phyloP scores from a whole-genome alignment of 768 basidiomycete species.

The Crassisporium funariophilum region DNA sequence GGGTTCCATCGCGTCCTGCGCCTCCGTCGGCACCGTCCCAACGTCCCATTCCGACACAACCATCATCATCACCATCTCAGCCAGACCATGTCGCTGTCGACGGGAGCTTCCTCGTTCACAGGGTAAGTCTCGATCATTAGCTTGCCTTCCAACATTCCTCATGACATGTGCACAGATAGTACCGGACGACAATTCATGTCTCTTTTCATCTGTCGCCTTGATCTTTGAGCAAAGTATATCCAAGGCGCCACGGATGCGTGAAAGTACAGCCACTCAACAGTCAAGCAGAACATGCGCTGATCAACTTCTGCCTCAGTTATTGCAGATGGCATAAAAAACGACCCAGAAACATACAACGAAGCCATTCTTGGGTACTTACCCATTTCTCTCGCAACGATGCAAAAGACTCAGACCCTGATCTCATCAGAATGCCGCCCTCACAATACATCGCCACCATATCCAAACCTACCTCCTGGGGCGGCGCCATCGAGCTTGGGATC shows the following conservation, averaged over 20 bases:
- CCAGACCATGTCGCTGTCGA: conserved; percentile 64
- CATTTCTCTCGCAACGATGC: neutral
- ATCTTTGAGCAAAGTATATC: conserved; percentile 82
- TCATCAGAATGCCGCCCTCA: conserved; percentile 50
- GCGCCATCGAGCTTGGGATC: conserved; percentile 90
- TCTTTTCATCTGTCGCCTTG: conserved; percentile 86
- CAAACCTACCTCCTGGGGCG: conserved; percentile 86
- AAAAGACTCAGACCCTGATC: neutral
- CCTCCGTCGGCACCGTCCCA: conserved; percentile 9
- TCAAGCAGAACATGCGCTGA: neutral
- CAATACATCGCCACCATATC: conserved; percentile 83
- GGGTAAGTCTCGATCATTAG: conserved; percentile 51
- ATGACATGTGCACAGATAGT: conserved; percentile 56
- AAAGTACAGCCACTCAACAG: conserved; percentile 48
- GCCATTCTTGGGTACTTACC: conserved; percentile 77
- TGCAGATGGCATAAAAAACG: conserved; percentile 73
- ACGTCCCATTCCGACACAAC: conserved; percentile 13
- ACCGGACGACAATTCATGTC: conserved; percentile 97
- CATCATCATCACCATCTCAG: conserved; percentile 32
- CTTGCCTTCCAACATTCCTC: no score
- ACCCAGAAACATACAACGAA: conserved; percentile 77
- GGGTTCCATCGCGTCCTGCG: conserved; percentile 3
- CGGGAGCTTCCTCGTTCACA: conserved; percentile 71
- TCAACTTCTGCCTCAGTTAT: conserved; percentile 60
- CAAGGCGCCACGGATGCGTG: conserved; percentile 70